Evolutionary conservation across 805 yeast genomes (phyloP), one percentile per base, ranked within the genome.

Genomic region (Candida insectorum): DNA sequence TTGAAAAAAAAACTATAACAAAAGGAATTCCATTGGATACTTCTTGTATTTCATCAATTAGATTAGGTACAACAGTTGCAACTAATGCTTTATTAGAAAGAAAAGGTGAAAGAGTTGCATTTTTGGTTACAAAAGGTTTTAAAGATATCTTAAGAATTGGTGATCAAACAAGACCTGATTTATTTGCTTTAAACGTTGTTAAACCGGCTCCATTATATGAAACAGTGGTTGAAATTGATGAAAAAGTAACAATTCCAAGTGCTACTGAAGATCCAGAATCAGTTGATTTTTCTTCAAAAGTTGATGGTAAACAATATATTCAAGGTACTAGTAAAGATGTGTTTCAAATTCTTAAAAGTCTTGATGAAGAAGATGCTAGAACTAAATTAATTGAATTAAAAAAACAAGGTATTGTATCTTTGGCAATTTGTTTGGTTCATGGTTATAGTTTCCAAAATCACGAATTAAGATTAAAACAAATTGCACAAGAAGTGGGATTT

Each of bases 51-150:
- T 77, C 75, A 32, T 72, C 79, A 20, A 75, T 87, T 30, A 69
- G 95, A 36, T 79, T 88, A 81, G 96, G 96, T 4, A 87, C 96
- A 4, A 88, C 96, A 0, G 89, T 87, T 11, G 96, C 97, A 4
- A 88, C 96, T 6, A 88, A 88, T 59, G 95, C 96, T 1, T 69
- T 91, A 20, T 66, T 88, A 39, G 96, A 89, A 51, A 71, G 97
- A 42, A 88, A 86, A 50, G 97, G 96, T 29, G 91, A 85, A 40
- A 65, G 77, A 18, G 85, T 91, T 48, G 94, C 89, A 1, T 69
- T 89, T 39, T 58, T 88, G 5, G 85, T 91, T 2, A 85, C 96
- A 13, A 80, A 77, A 47, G 97, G 97, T 0, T 89, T 86, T 59
- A 76, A 75, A 41, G 96, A 89, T 51, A 75, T 83, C 29, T 62